phyloP scores from a whole-genome alignment of 192 early-diverging fungal genomes.

The Diversispora epigaea region DNA sequence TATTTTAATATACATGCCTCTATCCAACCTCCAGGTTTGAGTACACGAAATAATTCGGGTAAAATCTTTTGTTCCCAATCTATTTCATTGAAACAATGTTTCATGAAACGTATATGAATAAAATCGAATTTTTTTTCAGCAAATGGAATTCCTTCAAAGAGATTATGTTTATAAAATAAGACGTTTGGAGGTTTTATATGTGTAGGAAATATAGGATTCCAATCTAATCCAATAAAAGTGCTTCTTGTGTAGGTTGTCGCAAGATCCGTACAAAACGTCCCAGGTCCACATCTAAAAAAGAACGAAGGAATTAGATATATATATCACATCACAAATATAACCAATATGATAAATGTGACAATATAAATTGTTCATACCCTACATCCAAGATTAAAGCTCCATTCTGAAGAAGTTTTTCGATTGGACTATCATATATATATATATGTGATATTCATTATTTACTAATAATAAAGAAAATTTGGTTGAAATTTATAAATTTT shows the following conservation, averaged over 20 bases:
- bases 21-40: background rate
- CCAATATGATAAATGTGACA: too few species aligned
- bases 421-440: too few species aligned
- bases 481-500: too few species aligned
- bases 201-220: slow-evolving; percentile 5
- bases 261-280: background rate
- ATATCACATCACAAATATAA: too few species aligned
- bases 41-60: background rate
- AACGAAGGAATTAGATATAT: too few species aligned
- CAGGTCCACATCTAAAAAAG: background rate
- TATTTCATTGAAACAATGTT: background rate
- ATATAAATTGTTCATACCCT: too few species aligned
- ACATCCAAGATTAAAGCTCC: too few species aligned
- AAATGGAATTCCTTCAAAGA: slow-evolving; percentile 1
- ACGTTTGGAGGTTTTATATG: background rate
- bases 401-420: too few species aligned
- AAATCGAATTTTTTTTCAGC: slow-evolving; percentile 5
- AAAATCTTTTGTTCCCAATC: background rate
- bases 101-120: slow-evolving; percentile 6
- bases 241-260: background rate
- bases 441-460: too few species aligned
- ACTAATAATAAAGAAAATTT: too few species aligned
- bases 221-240: slow-evolving; percentile 5
- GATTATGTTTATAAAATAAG: background rate
- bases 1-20: too few species aligned